Evolutionary conservation across 371 early-diverging fungal species (phyloP), one percentile per base, ranked within the genome.

Genomic region (Actinomucor elegans): DNA sequence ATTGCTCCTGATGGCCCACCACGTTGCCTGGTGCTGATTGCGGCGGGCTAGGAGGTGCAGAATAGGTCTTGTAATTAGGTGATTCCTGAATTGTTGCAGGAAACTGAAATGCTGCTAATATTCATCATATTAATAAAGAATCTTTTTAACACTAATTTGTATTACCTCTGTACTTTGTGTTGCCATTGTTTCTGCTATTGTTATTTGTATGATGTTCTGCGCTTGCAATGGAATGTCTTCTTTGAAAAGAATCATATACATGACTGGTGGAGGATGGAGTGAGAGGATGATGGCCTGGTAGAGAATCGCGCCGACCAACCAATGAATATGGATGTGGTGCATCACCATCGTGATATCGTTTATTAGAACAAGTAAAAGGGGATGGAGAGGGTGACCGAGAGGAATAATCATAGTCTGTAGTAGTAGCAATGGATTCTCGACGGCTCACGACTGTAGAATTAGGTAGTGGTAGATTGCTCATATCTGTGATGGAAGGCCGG

Each of bases 1-100:
- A 54, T 1, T 27, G 15, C 52, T 46, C 52, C 47, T 58, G 47
- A 47, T 54, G 46, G 20, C 44, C 45, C 28, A 37, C 31, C 29
- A 35, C 31, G 33, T 46, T 52, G 33, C 29, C 26, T 40, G 33
- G 27, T 52, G 46, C 23, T 33, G 71, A 61, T 24, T 71, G 58
- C 21, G 83, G 80, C 34, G 84, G 84, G 43, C 81, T 81, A 11
- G 84, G 78, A 15, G 83, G 83, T 33, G 81, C 83, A 46, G 83
- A 83, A 52, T 60, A 79, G 17, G 75, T 64, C 10, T 71, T 71
- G 29, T 77, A 67, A 27, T 55, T 57, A 1, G 71, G 71, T 36
- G 66, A 41, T 58, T 71, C 72, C 49, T 65, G 62, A 46, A 69
- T 71, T 18, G 67, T 66, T 24, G 68, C 61, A 50, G 72, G 70